Base-by-base conservation (phyloP, 805 yeast species). In the Saccharomyces paradoxus region DNA sequence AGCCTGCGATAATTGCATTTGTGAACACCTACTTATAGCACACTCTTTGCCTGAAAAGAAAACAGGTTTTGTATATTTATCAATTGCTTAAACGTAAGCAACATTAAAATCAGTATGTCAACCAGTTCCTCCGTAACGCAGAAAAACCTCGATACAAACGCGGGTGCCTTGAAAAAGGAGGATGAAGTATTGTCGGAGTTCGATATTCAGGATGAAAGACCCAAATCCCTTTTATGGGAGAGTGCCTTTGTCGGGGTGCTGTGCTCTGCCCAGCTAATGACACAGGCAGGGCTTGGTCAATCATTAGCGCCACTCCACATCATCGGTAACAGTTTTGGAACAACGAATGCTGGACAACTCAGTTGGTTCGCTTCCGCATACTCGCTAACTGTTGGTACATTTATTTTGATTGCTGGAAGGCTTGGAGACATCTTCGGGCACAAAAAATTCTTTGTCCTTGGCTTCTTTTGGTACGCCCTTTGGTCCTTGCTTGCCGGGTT, bases 401-500 rank as follows among this genome's bases (percentile, higher is more conserved):
- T 86, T 58, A 85, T 86, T 50, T 68, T 87, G 47, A 71, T 83
- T 9, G 78, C 86, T 13, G 92, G 94, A 12, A 75, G 83, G 51
- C 65, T 85, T 46, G 94, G 94, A 22, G 94, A 87, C 63, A 68
- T 84, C 8, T 79, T 77, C 59, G 92, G 92, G 0, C 75, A 83
- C 54, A 82, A 81, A 55, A 68, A 63, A 37, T 68, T 82, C 28
- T 75, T 84, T 55, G 51, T 81, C 0, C 57, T 73, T 6, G 89
- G 92, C 0, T 82, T 81, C 68, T 50, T 68, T 10, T 81, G 87
- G 86, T 68, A 77, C 4, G 59, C 77, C 0, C 32, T 84, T 0
- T 83, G 89, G 86, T 73, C 83, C 1, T 58, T 86, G 50, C 65
- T 87, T n/a, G 76, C 82, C 1, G 92, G 91, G 0, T 65, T 86